These are phyloP conservation scores for Lactifluus volemus DNA, from an alignment of 768 basidiomycete species.

Conservation along the genomic window DNA sequence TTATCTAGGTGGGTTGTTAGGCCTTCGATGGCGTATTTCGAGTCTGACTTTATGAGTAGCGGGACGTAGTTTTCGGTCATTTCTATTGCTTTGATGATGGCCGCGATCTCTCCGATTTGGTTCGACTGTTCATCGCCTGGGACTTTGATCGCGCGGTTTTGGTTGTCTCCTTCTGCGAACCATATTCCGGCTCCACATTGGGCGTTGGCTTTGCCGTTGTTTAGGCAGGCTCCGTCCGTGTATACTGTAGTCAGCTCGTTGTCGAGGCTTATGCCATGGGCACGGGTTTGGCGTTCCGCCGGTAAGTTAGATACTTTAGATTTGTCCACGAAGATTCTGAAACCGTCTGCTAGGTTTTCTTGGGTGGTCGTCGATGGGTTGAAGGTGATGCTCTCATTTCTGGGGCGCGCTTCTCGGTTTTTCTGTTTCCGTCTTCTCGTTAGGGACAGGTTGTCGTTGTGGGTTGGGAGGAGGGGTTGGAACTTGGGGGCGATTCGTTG, in stretches of 20 bases:
- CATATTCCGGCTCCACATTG: constrained; percentile 19
- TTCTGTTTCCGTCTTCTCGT: too few species aligned
- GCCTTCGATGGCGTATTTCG: background rate
- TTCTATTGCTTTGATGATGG: background rate
- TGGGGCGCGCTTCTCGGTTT: too few species aligned
- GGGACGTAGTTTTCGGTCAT: background rate
- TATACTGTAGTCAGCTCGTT: too few species aligned
- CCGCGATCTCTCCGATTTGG: background rate
- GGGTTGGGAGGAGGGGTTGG: too few species aligned
- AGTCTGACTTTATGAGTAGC: background rate
- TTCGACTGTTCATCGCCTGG: background rate
- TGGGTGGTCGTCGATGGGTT: too few species aligned
- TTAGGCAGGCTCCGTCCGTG: constrained; percentile 4
- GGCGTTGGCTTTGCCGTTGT: constrained; percentile 20
- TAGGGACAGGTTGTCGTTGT: too few species aligned
- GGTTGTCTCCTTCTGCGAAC: background rate
- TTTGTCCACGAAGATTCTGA: background rate
- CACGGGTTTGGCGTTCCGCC: too few species aligned
- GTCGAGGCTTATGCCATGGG: accelerated
- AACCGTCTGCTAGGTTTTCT: background rate
- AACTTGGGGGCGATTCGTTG: too few species aligned
- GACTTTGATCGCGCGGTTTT: background rate
- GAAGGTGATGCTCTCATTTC: too few species aligned
- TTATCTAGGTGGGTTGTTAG: background rate
- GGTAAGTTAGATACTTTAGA: too few species aligned